Evolutionary conservation across 352 stramenopile genomes (phyloP).

Genomic region (Pythium oligandrum): DNA sequence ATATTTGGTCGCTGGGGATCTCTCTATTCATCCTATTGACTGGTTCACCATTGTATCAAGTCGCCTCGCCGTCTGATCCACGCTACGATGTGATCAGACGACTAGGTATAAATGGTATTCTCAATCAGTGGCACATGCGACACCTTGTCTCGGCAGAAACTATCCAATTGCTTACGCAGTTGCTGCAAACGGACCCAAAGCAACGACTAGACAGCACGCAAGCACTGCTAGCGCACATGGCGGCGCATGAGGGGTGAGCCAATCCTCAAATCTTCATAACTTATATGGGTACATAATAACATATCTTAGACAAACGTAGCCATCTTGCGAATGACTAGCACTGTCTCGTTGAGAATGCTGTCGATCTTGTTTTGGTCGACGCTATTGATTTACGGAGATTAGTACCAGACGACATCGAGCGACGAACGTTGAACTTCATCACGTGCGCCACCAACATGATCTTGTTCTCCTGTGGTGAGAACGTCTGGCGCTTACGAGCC

Average conservation of each 20-base stretch:
- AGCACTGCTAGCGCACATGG: no score
- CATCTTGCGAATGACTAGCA: no score
- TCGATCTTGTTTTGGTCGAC: neutral
- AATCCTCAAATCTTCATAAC: constrained; percentile 10
- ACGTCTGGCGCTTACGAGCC: constrained; percentile 11
- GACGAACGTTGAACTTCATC: constrained; percentile 8
- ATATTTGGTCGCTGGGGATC: constrained; percentile 17
- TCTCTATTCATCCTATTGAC: constrained; percentile 15
- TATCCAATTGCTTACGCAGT: constrained; percentile 4
- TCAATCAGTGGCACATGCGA: constrained; percentile 6
- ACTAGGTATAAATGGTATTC: constrained; percentile 3
- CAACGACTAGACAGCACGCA: no score
- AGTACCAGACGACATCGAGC: neutral
- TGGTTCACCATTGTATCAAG: constrained; percentile 1
- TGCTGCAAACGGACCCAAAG: constrained; percentile 6
- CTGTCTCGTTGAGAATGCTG: neutral
- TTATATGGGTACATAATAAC: no score
- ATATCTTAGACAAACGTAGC: no score
- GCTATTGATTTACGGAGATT: neutral
- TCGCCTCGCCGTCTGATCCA: constrained; percentile 2
- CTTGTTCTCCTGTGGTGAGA: constrained; percentile 17
- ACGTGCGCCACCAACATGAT: constrained; percentile 20
- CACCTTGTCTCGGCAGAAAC: constrained; percentile 3
- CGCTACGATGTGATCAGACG: constrained; percentile 1
- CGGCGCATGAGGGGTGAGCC: constrained; percentile 13